A percentile compares a stretch with the other conserved stretches of the same genome.
phyloP scores from a whole-genome alignment of 106 monocot genomes.

The Ottelia alismoides region DNA sequence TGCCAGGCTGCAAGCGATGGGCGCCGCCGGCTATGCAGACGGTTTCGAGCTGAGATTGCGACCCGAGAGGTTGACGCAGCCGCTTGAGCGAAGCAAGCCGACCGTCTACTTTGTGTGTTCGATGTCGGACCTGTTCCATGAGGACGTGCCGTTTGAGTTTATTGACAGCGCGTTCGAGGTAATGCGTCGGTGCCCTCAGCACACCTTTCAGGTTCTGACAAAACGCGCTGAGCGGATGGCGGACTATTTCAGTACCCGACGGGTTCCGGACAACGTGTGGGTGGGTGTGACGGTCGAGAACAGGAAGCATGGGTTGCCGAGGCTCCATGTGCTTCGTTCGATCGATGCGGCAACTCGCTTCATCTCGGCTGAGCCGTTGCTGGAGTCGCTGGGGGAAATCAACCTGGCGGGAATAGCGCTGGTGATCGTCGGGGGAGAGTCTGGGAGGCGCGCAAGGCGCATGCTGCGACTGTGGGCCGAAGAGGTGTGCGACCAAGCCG shows the following conservation, averaged over 20 bases:
- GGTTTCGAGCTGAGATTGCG: background rate
- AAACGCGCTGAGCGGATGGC: background rate
- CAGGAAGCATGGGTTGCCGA: background rate
- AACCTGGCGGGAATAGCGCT: no score
- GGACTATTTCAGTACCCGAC: background rate
- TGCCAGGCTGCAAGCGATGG: background rate
- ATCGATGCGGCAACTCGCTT: background rate
- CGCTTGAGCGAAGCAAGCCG: background rate
- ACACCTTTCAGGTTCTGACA: background rate
- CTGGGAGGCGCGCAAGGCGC: no score
- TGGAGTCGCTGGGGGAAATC: no score
- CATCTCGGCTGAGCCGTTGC: background rate
- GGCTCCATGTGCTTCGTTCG: background rate
- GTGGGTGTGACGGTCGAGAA: background rate
- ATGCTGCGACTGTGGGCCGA: no score
- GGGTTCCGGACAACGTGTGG: background rate
- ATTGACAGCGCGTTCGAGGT: background rate
- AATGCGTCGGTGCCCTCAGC: background rate
- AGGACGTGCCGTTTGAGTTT: background rate
- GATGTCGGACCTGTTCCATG: background rate
- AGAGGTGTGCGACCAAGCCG: no score
- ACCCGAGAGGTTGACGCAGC: background rate
- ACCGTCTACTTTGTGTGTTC: background rate
- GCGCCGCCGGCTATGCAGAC: background rate
- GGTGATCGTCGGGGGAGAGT: no score